These are phyloP conservation scores for Vanderwaltozyma yarrowii DNA, from an alignment of 805 yeast genomes.

Conservation along the genomic window DNA sequence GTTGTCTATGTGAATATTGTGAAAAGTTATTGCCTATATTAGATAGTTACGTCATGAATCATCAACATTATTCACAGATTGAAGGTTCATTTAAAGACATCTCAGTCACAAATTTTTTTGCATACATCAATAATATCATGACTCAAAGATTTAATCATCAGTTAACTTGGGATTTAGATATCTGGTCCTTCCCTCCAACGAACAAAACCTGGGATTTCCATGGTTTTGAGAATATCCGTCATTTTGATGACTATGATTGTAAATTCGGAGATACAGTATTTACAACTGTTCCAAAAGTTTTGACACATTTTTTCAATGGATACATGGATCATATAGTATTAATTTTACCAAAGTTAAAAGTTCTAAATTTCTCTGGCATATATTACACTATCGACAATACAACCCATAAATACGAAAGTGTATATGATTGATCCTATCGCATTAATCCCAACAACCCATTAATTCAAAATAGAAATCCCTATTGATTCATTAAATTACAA, in stretches of 20 bases:
- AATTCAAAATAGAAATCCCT: too few species aligned
- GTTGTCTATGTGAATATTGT: conserved; percentile 58
- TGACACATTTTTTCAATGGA: conserved; percentile 38
- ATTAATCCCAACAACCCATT: too few species aligned
- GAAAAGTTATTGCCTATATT: conserved; percentile 37
- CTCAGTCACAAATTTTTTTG: conserved; percentile 47
- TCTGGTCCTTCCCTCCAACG: conserved; percentile 26
- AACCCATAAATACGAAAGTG: conserved; percentile 1
- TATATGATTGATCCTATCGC: conserved; percentile 1
- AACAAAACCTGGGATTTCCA: conserved; percentile 40
- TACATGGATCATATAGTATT: conserved; percentile 31
- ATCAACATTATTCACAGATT: conserved; percentile 43
- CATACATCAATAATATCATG: conserved; percentile 39
- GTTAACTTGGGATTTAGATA: conserved; percentile 26
- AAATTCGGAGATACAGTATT: conserved; percentile 36
- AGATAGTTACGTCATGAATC: conserved; percentile 55
- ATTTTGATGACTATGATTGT: conserved; percentile 33
- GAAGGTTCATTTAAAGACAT: conserved; percentile 46
- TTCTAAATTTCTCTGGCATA: conserved; percentile 34
- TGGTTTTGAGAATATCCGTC: conserved; percentile 34
- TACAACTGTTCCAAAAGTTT: conserved; percentile 31
- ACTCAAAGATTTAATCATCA: conserved; percentile 25
- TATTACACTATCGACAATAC: conserved; percentile 26
- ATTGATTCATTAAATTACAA: too few species aligned
- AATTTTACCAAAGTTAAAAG: conserved; percentile 27